phyloP scores from a whole-genome alignment of 495 filamentous ascomycete genomes.

The Penicillium subrubescens region DNA sequence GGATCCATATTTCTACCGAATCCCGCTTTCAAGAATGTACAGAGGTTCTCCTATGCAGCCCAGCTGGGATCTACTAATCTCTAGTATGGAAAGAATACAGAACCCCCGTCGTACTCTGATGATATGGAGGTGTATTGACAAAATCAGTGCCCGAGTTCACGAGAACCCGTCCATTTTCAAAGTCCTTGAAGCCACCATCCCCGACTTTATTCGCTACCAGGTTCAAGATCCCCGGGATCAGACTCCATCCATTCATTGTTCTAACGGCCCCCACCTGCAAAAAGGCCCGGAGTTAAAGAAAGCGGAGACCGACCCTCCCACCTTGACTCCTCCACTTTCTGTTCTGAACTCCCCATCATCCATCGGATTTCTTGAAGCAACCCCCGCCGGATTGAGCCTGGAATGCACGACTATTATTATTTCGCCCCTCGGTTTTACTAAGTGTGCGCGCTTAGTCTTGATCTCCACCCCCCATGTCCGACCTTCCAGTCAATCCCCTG shows the following conservation, averaged over 20 bases:
- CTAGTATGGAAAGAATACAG: background rate
- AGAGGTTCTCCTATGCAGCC: background rate
- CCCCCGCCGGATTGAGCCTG: background rate
- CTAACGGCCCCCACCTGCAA: background rate
- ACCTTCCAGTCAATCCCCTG: constrained; percentile 5
- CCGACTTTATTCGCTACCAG: no score
- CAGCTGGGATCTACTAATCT: background rate
- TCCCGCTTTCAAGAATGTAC: no score
- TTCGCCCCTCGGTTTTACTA: background rate
- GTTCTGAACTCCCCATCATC: background rate
- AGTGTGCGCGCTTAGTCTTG: background rate
- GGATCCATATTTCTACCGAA: background rate
- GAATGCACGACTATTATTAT: background rate
- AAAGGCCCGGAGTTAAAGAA: constrained; percentile 1
- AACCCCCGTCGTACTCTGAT: no score
- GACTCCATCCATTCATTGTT: background rate
- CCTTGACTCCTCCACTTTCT: background rate
- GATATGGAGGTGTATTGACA: no score
- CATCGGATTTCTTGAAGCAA: background rate
- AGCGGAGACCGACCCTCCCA: constrained; percentile 1
- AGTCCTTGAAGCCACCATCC: no score
- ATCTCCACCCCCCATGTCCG: constrained; percentile 11
- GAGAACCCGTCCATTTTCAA: no score
- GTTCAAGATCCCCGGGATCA: background rate
- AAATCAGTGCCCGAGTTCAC: no score